Conservation (phyloP, 2,329 filamentous ascomycete species). For the Juglanconis oblonga region DNA sequence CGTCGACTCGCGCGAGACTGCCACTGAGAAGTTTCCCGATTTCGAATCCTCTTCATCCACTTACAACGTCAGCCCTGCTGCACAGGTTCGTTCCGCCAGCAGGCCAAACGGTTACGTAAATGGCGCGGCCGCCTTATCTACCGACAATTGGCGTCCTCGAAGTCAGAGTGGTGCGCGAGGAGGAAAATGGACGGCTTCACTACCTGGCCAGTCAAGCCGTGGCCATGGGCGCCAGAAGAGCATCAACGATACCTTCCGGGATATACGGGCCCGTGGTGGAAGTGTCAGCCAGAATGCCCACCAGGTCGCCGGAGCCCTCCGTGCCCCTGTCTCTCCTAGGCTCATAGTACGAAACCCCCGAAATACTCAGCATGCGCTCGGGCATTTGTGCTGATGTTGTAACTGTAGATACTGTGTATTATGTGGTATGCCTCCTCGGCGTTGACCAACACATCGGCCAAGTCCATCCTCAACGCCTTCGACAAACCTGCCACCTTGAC, state of each 20-base stretch:
- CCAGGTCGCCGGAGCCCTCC: constrained; percentile 86
- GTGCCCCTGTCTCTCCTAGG: constrained; percentile 82
- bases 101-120: constrained; percentile 29
- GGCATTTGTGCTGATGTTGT: constrained; percentile 25
- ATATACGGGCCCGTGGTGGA: constrained; percentile 73
- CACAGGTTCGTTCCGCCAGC: not conserved
- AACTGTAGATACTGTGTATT: constrained; percentile 70
- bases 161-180: constrained; percentile 42
- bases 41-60: constrained; percentile 36
- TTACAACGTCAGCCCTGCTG: not conserved
- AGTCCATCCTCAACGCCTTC: constrained; percentile 90
- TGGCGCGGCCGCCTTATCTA: constrained; percentile 25
- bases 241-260: constrained; percentile 81
- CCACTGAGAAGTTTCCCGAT: constrained; percentile 57
- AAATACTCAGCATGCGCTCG: constrained; percentile 4
- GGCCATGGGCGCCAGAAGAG: constrained; percentile 78
- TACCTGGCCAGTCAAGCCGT: constrained; percentile 19
- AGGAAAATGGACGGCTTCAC: constrained; percentile 27
- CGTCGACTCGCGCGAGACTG: constrained; percentile 29
- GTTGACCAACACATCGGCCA: constrained; percentile 95
- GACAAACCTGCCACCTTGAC: constrained; percentile 89
- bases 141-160: constrained; percentile 61
- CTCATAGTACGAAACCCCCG: constrained; percentile 65
- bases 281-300: constrained; percentile 92
- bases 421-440: constrained; percentile 96